These are phyloP conservation scores for Fusarium nematophilum DNA, from an alignment of 2,329 filamentous ascomycete genomes.

Conservation along the genomic window DNA sequence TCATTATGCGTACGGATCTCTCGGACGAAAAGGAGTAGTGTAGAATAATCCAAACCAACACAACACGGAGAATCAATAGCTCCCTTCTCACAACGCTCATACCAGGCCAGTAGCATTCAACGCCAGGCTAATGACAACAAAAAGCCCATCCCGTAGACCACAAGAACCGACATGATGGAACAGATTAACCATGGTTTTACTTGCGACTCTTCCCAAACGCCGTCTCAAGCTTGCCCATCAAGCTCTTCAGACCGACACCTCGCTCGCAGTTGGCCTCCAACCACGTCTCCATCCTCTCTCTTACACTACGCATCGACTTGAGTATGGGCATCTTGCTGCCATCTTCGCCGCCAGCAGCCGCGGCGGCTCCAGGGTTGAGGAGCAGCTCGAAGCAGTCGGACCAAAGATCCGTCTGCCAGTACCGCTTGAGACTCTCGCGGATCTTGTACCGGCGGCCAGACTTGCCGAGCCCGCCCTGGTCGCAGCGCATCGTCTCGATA, in stretches of 20 bases:
- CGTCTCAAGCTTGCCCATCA: constrained; percentile 73
- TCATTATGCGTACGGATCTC: constrained; percentile 23
- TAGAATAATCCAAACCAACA: constrained; percentile 8
- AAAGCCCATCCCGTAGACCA: not conserved
- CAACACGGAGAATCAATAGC: constrained; percentile 12
- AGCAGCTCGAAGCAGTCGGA: constrained; percentile 82
- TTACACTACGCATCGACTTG: constrained; percentile 73
- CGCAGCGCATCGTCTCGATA: constrained; percentile 79
- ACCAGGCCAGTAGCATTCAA: constrained; percentile 29
- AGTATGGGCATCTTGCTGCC: constrained; percentile 77
- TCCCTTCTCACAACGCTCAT: not conserved
- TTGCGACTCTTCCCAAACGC: constrained; percentile 54
- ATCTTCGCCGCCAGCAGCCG: constrained; percentile 73
- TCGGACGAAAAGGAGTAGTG: constrained; percentile 3
- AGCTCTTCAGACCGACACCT: constrained; percentile 77
- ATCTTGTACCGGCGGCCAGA: constrained; percentile 79
- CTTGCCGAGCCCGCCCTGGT: constrained; percentile 66
- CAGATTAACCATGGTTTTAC: constrained; percentile 33
- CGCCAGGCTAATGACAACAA: constrained; percentile 22
- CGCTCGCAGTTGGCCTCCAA: constrained; percentile 84
- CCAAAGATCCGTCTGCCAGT: constrained; percentile 98
- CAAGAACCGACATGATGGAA: not conserved
- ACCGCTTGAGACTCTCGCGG: constrained; percentile 86
- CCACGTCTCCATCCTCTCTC: constrained; percentile 87
- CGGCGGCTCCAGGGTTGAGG: constrained; percentile 80